Base-by-base conservation (phyloP, 1,284 basidiomycete genomes). In the Heterobasidion annosum region DNA sequence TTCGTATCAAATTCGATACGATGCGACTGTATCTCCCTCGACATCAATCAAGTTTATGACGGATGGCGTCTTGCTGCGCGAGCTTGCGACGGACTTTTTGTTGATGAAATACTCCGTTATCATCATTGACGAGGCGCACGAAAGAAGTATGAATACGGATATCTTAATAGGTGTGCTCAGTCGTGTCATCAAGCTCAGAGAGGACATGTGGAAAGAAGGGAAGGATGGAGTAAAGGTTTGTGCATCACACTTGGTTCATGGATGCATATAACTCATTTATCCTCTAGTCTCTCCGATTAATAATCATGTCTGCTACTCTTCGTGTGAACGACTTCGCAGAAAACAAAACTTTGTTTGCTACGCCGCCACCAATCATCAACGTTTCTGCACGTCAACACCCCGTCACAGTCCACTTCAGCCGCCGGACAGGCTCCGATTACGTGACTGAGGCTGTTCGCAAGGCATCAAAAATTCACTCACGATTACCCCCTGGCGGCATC, bases 11-110 rank as follows among this genome's bases (percentile, higher is more conserved):
- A 97, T 99, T 59, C 89, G 97, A 56, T 99, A 99, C 68, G 96
- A 98, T 59, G 91, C 92, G 0, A 98, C 93, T 0, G 88, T 93
- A 0, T 92, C 92, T 2, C 77, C 91, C 0, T 78, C 84, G 25
- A 99, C 97, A 0, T 84, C 85, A 7, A 93, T 99, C 75, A 98
- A 99, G 70, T 99, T 99, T 76, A 99, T 99, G 96, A 99, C 97
- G 1, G 97, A 99, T 64, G 97, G 97, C 75, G 93, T 99, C 13
- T 73, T 99, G 25, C 75, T 99, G 10, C 86, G 97, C 55, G 97
- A 99, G 69, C 77, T 99, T 19, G 88, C 93, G 0, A 83, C 81
- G 13, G 96, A 99, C 66, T 96, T 99, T 66, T 69, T 98, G 34
- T 76, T 99, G 15, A 82, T 75, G 52, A 91, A 88, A 66, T 99